phyloP scores from a whole-genome alignment of 768 basidiomycete species.

The Candolleomyces aberdarensis region DNA sequence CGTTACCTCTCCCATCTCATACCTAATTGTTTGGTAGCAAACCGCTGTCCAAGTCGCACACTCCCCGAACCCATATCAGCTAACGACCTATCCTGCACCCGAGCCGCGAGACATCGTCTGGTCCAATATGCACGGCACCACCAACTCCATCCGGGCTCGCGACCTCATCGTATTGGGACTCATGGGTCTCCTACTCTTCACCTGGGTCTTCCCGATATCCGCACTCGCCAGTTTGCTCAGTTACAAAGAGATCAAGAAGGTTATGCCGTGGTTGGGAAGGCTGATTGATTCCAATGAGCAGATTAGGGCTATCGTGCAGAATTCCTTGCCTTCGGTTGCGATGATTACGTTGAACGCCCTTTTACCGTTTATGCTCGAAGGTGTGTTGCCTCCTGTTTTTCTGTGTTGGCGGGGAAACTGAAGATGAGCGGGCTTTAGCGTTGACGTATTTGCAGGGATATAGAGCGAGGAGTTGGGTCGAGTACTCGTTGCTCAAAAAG shows the following conservation, averaged over 20 bases:
- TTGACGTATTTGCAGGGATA: slow-evolving; percentile 91
- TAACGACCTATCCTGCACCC: slow-evolving; percentile 74
- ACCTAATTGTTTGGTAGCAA: slow-evolving; percentile 51
- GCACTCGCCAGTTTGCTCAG: slow-evolving; percentile 84
- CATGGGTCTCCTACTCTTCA: slow-evolving; percentile 76
- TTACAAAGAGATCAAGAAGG: slow-evolving; percentile 90
- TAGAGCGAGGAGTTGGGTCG: slow-evolving; percentile 87
- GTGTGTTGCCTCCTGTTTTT: slow-evolving; percentile 31
- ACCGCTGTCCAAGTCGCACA: slow-evolving; percentile 85
- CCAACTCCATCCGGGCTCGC: slow-evolving; percentile 55
- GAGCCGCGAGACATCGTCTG: slow-evolving; percentile 96
- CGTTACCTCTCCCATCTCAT: not conserved
- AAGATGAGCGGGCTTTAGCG: slow-evolving; percentile 24
- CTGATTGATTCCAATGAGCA: slow-evolving; percentile 81
- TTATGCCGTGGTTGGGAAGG: slow-evolving; percentile 82
- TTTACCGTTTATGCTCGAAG: slow-evolving; percentile 87
- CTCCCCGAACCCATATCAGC: slow-evolving; percentile 61
- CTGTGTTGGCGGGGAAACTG: too few relatives aligned
- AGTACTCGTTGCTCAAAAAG: slow-evolving; percentile 92
- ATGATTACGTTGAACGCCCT: slow-evolving; percentile 88
- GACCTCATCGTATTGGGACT: slow-evolving; percentile 67
- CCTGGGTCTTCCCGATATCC: slow-evolving; percentile 91
- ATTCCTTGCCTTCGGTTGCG: slow-evolving; percentile 87
- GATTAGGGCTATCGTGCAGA: slow-evolving; percentile 87
- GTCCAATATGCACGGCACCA: slow-evolving; percentile 79